These are phyloP conservation scores for Casaregolazyma suthepensis DNA, from an alignment of 1,139 yeast species.

Conservation along the genomic window DNA sequence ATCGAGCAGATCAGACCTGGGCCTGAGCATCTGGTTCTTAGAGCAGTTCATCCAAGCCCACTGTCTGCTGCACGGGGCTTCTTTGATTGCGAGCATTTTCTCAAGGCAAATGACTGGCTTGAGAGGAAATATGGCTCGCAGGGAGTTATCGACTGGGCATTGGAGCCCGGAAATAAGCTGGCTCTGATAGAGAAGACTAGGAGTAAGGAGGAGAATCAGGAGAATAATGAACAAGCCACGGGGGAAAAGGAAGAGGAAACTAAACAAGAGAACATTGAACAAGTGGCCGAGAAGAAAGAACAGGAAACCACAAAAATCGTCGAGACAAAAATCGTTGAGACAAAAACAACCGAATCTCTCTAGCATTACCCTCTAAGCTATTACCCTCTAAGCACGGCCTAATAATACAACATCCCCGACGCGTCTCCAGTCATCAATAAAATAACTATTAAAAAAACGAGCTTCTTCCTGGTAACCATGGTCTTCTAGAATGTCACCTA, in stretches of 20 bases:
- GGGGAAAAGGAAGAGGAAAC: not conserved
- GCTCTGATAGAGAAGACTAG: constrained; percentile 38
- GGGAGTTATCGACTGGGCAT: constrained; percentile 61
- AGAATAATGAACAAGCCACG: not conserved
- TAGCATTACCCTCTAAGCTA: not conserved
- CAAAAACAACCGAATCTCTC: not conserved
- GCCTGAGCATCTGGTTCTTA: constrained; percentile 42
- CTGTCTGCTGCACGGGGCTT: constrained; percentile 82
- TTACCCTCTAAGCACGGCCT: constrained; percentile 5
- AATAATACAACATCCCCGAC: constrained; percentile 71
- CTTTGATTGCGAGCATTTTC: constrained; percentile 67
- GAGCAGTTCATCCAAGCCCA: constrained; percentile 92
- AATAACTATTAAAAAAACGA: constrained; percentile 68
- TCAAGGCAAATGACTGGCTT: constrained; percentile 70
- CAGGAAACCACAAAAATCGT: not conserved
- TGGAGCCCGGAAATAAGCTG: constrained; percentile 51
- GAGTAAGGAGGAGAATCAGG: not conserved
- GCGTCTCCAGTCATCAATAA: constrained; percentile 85
- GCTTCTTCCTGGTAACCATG: constrained; percentile 41
- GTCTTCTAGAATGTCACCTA: constrained; percentile 38
- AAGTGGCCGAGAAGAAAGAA: constrained; percentile 1
- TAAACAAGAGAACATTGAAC: no score
- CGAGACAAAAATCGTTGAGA: not conserved
- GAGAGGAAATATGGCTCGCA: constrained; percentile 39
- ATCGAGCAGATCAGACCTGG: constrained; percentile 39